Conservation (phyloP, 768 basidiomycete genomes). For the Cystobasidium tubakii region DNA sequence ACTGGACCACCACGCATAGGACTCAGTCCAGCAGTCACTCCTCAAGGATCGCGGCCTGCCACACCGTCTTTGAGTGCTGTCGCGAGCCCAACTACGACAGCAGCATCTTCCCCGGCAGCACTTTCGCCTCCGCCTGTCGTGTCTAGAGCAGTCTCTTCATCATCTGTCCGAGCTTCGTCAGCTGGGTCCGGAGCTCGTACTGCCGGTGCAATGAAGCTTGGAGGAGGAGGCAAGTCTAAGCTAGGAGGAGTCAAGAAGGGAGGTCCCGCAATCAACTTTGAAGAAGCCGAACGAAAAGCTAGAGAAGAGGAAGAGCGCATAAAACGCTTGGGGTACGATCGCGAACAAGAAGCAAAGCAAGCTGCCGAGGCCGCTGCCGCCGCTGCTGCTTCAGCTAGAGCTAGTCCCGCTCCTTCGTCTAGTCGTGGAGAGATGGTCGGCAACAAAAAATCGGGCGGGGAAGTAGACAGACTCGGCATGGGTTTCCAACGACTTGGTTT, state of each 20-base stretch:
- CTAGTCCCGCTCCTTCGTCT: slow-evolving; percentile 46
- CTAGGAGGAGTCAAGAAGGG: slow-evolving; percentile 85
- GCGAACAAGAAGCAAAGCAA: slow-evolving; percentile 74
- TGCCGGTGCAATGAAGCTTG: slow-evolving; percentile 33
- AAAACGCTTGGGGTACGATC: slow-evolving; percentile 85
- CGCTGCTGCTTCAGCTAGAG: slow-evolving; percentile 43
- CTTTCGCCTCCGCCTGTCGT: slow-evolving; percentile 44
- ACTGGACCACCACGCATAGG: slow-evolving; percentile 47
- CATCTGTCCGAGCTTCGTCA: slow-evolving; percentile 49
- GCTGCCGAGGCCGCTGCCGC: slow-evolving; percentile 62
- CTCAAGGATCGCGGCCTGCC: slow-evolving; percentile 58
- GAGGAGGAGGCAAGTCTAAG: slow-evolving; percentile 52
- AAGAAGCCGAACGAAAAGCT: slow-evolving; percentile 84
- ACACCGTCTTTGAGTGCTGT: slow-evolving; percentile 46
- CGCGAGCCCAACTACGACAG: slow-evolving; percentile 32
- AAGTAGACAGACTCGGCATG: slow-evolving; percentile 59
- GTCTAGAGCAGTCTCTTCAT: slow-evolving; percentile 51
- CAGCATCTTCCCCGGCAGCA: slow-evolving; percentile 39
- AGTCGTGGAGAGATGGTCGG: slow-evolving; percentile 35
- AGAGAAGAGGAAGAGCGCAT: slow-evolving; percentile 85
- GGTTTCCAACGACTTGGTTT: slow-evolving; percentile 76
- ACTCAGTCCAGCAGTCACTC: slow-evolving; percentile 53
- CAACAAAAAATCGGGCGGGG: slow-evolving; percentile 50
- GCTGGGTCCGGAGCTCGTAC: slow-evolving; percentile 40
- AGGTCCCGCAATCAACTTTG: slow-evolving; percentile 76